phyloP scores from a whole-genome alignment of 345 rosid species.

The Euphorbia tirucalli region DNA sequence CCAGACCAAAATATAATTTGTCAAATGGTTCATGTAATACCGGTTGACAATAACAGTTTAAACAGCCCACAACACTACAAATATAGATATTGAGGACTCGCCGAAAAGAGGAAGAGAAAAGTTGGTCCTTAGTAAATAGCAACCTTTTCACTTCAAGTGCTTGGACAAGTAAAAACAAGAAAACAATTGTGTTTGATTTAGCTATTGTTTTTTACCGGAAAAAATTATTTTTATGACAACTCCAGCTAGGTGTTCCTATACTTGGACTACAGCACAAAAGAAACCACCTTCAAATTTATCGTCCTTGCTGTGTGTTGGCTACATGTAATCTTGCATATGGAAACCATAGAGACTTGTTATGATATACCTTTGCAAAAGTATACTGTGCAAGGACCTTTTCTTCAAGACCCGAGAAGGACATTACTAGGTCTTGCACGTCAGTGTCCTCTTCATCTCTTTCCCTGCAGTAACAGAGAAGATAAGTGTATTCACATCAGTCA shows the following conservation, averaged over 20 bases:
- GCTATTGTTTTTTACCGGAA: not conserved
- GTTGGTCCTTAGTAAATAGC: not conserved
- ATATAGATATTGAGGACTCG: no score
- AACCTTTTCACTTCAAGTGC: not conserved
- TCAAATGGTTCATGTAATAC: not conserved
- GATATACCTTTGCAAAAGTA: slow-evolving; percentile 85
- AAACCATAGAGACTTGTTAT: slow-evolving; percentile 3
- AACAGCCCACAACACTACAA: not conserved
- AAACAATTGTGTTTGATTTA: not conserved
- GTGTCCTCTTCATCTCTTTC: slow-evolving; percentile 59
- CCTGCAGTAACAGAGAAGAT: slow-evolving; percentile 40
- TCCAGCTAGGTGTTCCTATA: not conserved
- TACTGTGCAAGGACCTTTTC: slow-evolving; percentile 88
- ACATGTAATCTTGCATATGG: not conserved
- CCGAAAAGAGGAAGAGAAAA: no score
- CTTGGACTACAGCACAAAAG: not conserved
- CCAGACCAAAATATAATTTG: not conserved
- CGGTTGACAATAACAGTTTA: not conserved
- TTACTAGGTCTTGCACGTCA: slow-evolving; percentile 74
- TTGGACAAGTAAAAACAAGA: not conserved
- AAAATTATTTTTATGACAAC: not conserved
- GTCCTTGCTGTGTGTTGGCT: not conserved
- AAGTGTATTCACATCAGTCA: slow-evolving; percentile 11
- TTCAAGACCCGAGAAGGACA: slow-evolving; percentile 75
- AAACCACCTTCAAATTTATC: not conserved